These are phyloP conservation scores for Fusarium pseudonygamai DNA, from an alignment of 2,329 filamentous ascomycete species.

Conservation along the genomic window DNA sequence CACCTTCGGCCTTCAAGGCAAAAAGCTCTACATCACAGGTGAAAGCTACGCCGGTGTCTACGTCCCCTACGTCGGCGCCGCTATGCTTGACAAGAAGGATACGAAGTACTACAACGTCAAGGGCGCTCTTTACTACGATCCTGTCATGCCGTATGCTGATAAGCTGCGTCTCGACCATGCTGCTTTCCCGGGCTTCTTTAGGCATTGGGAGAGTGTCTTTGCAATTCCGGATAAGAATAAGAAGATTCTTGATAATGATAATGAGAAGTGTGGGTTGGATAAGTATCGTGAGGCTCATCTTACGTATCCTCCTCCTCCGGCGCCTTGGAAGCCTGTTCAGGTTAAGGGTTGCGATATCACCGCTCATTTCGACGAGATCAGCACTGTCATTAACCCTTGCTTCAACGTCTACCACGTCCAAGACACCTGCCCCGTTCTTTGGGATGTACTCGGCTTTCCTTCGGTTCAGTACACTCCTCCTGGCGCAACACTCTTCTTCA, in stretches of 20 bases:
- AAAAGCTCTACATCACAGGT: slow-evolving; percentile 2
- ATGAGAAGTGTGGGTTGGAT: slow-evolving; percentile 15
- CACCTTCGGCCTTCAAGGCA: neutral
- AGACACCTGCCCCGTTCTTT: slow-evolving; percentile 4
- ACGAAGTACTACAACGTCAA: slow-evolving; percentile 3
- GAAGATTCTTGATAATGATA: slow-evolving; percentile 16
- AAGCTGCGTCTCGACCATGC: slow-evolving; percentile 3
- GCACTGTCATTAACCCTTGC: slow-evolving; percentile 4
- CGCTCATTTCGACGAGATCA: slow-evolving; percentile 6
- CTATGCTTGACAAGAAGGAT: slow-evolving; percentile 13
- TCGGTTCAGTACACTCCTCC: slow-evolving; percentile 5
- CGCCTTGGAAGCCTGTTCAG: slow-evolving; percentile 15
- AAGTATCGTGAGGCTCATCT: slow-evolving; percentile 13
- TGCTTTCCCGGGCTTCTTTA: slow-evolving; percentile 4
- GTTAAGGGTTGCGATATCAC: slow-evolving; percentile 13
- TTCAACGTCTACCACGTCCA: slow-evolving; percentile 16
- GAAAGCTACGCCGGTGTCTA: slow-evolving; percentile 18
- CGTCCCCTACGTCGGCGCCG: slow-evolving; percentile 13
- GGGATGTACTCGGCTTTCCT: neutral
- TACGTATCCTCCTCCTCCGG: neutral
- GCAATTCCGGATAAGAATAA: slow-evolving; percentile 17
- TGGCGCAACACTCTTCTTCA: neutral
- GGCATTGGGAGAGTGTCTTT: slow-evolving; percentile 20
- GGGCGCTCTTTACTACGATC: slow-evolving; percentile 17
- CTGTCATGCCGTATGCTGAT: slow-evolving; percentile 14